Base-by-base conservation (phyloP, 1,139 yeast species). In the Geotrichum klebahnii region DNA sequence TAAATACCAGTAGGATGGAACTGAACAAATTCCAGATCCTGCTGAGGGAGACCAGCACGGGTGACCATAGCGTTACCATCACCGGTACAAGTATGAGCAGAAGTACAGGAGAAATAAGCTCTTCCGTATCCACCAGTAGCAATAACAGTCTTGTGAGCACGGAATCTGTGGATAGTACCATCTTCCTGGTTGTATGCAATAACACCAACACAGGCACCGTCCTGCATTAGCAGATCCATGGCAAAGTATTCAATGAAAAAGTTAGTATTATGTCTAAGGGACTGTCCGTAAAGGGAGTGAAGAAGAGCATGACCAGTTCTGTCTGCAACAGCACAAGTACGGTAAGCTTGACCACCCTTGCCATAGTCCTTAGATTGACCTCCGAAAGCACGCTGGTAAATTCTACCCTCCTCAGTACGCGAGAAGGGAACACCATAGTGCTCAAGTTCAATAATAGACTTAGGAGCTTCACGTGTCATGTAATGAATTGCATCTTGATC, bases 81-180 rank as follows among this genome's bases (percentile, higher is more conserved):
- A 77, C 98, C 98, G 55, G 98, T 92, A 80, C 98, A 92, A 56
- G 98, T 92, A 77, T 92, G 98, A 52, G 97, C 98, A 56, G 97
- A 89, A 57, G 98, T 92, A 78, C 97, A 90, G 22, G 96, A 87
- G 81, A 94, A 94, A 78, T 90, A 92, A 58, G 97, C 90, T 74
- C 98, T 84, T 58, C 98, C 98, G 72, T 87, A 92, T 54, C 98
- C 98, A 76, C 98, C 98, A 57, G 98, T 92, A 63, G 98, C 98
- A 62, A 92, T 81, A 58, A 92, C 85, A 53, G 98, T 92, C 73
- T 84, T 87, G 75, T 90, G 96, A 55, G 97, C 89, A 70, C 94
- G 84, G 80, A 92, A 92, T 74, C 98, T 81, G 75, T 92, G 98
- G 67, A 92, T 77, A 56, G 98, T 92, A 71, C 98, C 98, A 70